These are phyloP conservation scores for Ilyonectria robusta DNA, from an alignment of 2,329 filamentous ascomycete genomes.

Conservation along the genomic window DNA sequence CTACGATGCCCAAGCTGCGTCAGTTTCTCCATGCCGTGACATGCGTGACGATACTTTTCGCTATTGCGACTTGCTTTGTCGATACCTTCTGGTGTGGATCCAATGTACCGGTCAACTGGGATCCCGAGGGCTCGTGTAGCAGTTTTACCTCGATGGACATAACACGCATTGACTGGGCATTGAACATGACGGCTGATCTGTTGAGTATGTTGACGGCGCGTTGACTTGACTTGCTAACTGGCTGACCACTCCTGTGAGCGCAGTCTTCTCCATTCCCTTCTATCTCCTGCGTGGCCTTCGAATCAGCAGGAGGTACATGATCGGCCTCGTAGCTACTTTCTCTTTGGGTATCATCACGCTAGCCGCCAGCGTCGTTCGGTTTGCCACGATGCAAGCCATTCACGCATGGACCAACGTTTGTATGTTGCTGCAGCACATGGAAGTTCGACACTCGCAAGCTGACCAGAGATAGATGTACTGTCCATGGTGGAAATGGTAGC, in stretches of 20 bases:
- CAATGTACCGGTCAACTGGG: conserved; percentile 48
- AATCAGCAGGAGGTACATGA: conserved; percentile 35
- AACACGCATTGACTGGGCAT: conserved; percentile 48
- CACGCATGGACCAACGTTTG: conserved; percentile 46
- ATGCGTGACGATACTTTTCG: conserved; percentile 42
- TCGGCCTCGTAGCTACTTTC: conserved; percentile 36
- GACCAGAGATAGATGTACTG: conserved; percentile 32
- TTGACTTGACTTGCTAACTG: background rate
- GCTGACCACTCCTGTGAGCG: background rate
- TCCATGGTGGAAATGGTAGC: conserved; percentile 40
- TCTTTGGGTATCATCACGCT: conserved; percentile 40
- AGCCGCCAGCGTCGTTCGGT: conserved; percentile 35
- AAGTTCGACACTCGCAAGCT: background rate
- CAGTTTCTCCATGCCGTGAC: conserved; percentile 41
- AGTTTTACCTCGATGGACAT: conserved; percentile 46
- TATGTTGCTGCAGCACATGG: conserved; percentile 4
- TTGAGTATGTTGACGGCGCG: conserved; percentile 18
- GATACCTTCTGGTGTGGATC: conserved; percentile 52
- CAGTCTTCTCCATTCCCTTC: conserved; percentile 37
- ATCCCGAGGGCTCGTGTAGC: conserved; percentile 41
- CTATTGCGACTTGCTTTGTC: conserved; percentile 43
- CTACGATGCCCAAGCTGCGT: conserved; percentile 43
- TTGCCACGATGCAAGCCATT: conserved; percentile 39
- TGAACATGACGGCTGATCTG: conserved; percentile 45
- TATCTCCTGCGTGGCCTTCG: conserved; percentile 35